These are phyloP conservation scores for Trichothecium roseum DNA, from an alignment of 2,329 filamentous ascomycete genomes.

Conservation along the genomic window DNA sequence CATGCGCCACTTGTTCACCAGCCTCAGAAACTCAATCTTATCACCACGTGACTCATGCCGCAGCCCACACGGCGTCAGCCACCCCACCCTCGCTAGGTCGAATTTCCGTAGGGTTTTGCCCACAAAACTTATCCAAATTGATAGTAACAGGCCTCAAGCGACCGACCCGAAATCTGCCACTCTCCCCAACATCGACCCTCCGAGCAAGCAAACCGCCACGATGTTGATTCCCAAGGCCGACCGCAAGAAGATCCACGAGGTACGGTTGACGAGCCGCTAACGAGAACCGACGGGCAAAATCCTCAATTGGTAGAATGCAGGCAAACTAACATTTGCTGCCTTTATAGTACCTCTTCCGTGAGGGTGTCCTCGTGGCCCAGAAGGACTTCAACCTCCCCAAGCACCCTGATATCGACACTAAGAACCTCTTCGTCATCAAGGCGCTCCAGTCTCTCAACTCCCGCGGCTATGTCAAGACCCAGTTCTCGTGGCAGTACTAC, in stretches of 20 bases:
- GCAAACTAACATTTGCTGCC: slow-evolving; percentile 6
- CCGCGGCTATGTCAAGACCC: slow-evolving; percentile 98
- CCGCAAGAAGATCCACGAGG: slow-evolving; percentile 99
- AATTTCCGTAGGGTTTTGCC: slow-evolving; percentile 31
- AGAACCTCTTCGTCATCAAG: slow-evolving; percentile 99
- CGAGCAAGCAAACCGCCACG: slow-evolving; percentile 46
- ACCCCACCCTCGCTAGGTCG: slow-evolving; percentile 23
- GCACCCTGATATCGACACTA: slow-evolving; percentile 97
- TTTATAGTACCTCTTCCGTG: slow-evolving; percentile 84
- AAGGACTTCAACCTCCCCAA: slow-evolving; percentile 99
- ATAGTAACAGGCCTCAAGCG: slow-evolving; percentile 18
- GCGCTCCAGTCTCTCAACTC: slow-evolving; percentile 96
- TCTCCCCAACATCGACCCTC: slow-evolving; percentile 39
- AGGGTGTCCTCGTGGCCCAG: slow-evolving; percentile 89
- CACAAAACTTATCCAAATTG: slow-evolving; percentile 37
- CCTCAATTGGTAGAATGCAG: slow-evolving; percentile 1
- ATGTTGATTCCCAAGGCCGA: slow-evolving; percentile 99
- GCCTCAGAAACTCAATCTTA: slow-evolving; percentile 22
- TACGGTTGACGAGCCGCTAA: slow-evolving; percentile 15
- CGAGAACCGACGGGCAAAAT: neutral
- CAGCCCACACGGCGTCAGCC: slow-evolving; percentile 12
- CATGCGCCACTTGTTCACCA: neutral
- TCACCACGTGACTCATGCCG: slow-evolving; percentile 22
- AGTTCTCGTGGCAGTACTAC: slow-evolving; percentile 99
- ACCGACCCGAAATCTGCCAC: slow-evolving; percentile 27